These are phyloP conservation scores for Punica granatum DNA, from an alignment of 345 rosid species.

Conservation along the genomic window DNA sequence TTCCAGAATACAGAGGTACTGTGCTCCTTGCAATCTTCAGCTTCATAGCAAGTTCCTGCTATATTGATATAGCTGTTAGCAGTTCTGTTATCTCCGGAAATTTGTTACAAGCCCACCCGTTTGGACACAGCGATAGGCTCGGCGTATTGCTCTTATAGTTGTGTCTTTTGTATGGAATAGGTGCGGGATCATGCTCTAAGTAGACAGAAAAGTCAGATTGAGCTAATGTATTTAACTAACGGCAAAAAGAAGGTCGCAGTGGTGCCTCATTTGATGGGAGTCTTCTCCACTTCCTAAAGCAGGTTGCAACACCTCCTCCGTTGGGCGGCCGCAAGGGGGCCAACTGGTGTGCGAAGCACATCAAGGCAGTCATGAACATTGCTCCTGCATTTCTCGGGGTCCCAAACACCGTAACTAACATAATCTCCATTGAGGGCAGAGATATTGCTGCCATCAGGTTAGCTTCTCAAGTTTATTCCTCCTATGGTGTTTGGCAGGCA, in stretches of 20 bases:
- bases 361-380: constrained; percentile 60
- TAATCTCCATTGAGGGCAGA: constrained; percentile 54
- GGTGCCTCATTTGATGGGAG: constrained; percentile 84
- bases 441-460: constrained; percentile 54
- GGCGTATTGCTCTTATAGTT: neutral
- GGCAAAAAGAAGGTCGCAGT: constrained; percentile 64
- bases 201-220: constrained; percentile 70
- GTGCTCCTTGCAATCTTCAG: neutral
- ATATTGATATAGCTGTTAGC: neutral
- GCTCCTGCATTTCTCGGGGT: constrained; percentile 62
- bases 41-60: constrained; percentile 8
- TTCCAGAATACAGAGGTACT: constrained; percentile 62
- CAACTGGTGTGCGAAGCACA: constrained; percentile 62
- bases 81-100: too few relatives aligned
- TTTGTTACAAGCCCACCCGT: too few relatives aligned
- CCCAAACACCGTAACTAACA: constrained; percentile 52
- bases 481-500: neutral
- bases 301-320: constrained; percentile 65
- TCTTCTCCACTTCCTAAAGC: constrained; percentile 77
- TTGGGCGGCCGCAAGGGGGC: constrained; percentile 59
- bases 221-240: constrained; percentile 52
- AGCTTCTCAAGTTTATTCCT: neutral
- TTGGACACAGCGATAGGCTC: neutral
- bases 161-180: constrained; percentile 24
- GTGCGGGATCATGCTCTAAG: constrained; percentile 63